Base-by-base conservation (phyloP, 2,329 filamentous ascomycete genomes). In the Ophiognomonia clavigignenti-juglandacearum region DNA sequence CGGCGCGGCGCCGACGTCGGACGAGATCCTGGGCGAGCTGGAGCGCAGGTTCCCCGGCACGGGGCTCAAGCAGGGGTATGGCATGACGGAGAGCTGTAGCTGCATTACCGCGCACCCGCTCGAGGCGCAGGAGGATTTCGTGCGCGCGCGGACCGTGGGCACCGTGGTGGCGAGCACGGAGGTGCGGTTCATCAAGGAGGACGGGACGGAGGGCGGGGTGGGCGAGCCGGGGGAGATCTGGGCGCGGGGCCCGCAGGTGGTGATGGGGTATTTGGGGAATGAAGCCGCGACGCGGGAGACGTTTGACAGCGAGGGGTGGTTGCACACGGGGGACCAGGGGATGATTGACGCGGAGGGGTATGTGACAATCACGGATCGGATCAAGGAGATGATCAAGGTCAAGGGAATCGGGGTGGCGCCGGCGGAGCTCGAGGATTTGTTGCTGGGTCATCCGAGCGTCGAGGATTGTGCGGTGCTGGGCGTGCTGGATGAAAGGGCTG, bases 31-130 rank as follows among this genome's bases (percentile, higher is more conserved):
- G 14, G 70, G 75, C 20, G 67, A 74, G 20, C 64, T 85, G 13
- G 62, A 77, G 48, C 66, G 70, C 50, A 74, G 72, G 39, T 84
- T 83, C 55, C 81, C 80, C 0, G 64, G 71, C 1, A 79, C 74
- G 0, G 78, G 78, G 0, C 82, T 85, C 61, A 80, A 80, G 55
- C 81, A 84, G 57, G 80, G 79, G 2, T 85, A 84, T 55, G 82
- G 82, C 23, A 85, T 86, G 80, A 86, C 82, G 0, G 82, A 85
- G 59, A 77, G 71, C 1, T 85, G 79, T 59, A 72, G 69, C 2
- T 83, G 78, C 53, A 81, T 86, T 52, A 83, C 80, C 0, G 71
- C 76, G 0, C 80, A 84, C 45, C 77, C 81, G 4, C 74, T 74
- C 0, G 67, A 71, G 1, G 71, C 73, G 39, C 79, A 77, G 50